Evolutionary conservation across 345 rosid genomes (phyloP), one percentile per base, ranked within the genome.

Genomic region (Sisymbrium altissimum): DNA sequence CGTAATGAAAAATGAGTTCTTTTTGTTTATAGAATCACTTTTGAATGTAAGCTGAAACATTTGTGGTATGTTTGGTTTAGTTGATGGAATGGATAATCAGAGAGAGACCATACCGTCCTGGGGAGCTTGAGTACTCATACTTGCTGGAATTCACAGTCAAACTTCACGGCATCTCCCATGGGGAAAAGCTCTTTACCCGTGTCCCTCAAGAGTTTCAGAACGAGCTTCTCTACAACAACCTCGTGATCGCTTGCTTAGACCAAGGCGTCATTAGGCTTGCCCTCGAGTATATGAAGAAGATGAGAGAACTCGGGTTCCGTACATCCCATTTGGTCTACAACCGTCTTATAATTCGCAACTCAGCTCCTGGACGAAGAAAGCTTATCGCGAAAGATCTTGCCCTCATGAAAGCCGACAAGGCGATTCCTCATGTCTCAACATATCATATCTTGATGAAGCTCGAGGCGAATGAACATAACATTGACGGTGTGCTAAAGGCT

Each of bases 71-170:
- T 43, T 32, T 66, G 72, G 49, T 69, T 50, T 73, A 94, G 97
- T 87, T 89, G 81, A 91, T 94, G 97, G 97, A 94, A 72, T 94
- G 98, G 97, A 81, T 91, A 60, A 88, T 89, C 35, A 84, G 98
- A 36, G 98, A 88, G 85, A 88, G 93, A 73, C 92, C 97, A 1
- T 94, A 94, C 70, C 82, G 79, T 75, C 89, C 76, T 3, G 86
- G 80, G n/a, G 98, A 94, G 77, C 83, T 91, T 8, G 98, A 94
- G 29, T 94, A 88, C 84, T 88, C 97, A 1, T 94, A 84, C 78
- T 74, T 89, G 49, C 76, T 94, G 75, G 98, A 91, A 74, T 94
- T 91, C 70, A 94, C 97, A 0, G 68, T 80, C 17, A 94, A 90
- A 64, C 57, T 87, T 60, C 95, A 89, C 30, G 97, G 98, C 38